phyloP scores from a whole-genome alignment of 140 eudicot species.

The Anethum foeniculum region DNA sequence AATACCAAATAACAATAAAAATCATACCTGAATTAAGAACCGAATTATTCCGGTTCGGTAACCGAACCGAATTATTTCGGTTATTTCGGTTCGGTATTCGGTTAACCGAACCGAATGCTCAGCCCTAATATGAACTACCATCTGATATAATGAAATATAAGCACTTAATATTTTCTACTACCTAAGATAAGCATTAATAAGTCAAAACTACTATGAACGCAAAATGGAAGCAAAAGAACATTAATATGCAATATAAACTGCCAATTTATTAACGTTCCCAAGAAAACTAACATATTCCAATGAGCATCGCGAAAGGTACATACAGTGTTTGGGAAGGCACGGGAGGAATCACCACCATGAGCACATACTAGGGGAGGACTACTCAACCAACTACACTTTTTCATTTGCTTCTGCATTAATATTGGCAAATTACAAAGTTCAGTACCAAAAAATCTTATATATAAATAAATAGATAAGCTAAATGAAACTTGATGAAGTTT shows the following conservation, averaged over 20 bases:
- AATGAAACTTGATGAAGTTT: not conserved
- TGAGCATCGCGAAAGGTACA: conserved; percentile 19
- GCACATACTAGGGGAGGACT: conserved; percentile 94
- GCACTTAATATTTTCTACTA: not conserved
- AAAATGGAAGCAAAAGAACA: not conserved
- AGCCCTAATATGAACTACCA: not conserved
- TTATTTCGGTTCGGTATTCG: too few relatives aligned
- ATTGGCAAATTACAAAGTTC: conserved; percentile 10
- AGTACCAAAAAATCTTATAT: conserved; percentile 6
- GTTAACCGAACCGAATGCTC: too few relatives aligned
- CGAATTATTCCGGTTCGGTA: too few relatives aligned
- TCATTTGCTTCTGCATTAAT: conserved; percentile 55
- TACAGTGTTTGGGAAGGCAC: conserved; percentile 94
- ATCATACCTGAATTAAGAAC: too few relatives aligned
- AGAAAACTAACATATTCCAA: not conserved
- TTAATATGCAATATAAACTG: not conserved
- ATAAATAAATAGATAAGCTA: not conserved
- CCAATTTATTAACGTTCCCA: not conserved
- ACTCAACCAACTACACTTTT: conserved; percentile 68
- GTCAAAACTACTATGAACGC: not conserved
- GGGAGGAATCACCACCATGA: conserved; percentile 94
- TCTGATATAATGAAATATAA: not conserved
- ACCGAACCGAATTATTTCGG: too few relatives aligned
- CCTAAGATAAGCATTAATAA: not conserved
- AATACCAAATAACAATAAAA: too few relatives aligned